Conservation (phyloP, 345 rosid species). For the Eucalyptus cladocalyx region DNA sequence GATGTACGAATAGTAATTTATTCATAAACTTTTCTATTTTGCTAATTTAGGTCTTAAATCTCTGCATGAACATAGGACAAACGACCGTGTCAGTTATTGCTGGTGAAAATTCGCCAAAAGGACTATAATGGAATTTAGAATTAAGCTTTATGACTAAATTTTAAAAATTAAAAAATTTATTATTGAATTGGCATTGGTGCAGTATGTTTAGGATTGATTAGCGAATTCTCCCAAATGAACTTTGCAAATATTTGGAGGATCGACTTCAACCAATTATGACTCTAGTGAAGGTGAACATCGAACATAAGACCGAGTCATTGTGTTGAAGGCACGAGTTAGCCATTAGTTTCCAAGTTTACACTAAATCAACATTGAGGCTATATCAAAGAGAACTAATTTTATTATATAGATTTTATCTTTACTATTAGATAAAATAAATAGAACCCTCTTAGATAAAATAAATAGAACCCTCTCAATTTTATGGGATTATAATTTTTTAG, state of each 20-base stretch:
- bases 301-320: background rate
- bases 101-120: rapidly evolving
- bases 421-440: background rate
- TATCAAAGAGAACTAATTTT: background rate
- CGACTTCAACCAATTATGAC: background rate
- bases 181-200: background rate
- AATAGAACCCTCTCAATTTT: background rate
- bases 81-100: rapidly evolving
- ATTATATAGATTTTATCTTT: background rate
- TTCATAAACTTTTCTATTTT: too few relatives aligned
- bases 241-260: background rate
- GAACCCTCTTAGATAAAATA: background rate
- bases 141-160: background rate
- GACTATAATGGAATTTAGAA: background rate
- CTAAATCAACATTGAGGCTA: background rate
- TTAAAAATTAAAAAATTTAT: background rate
- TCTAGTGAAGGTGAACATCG: rapidly evolving
- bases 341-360: too few relatives aligned
- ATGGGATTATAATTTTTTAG: background rate
- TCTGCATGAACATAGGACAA: background rate
- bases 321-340: too few relatives aligned
- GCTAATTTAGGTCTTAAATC: background rate
- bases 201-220: background rate
- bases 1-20: background rate
- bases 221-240: background rate